phyloP scores from a whole-genome alignment of 2,329 filamentous ascomycete species.

The Fusarium praegraminearum region DNA sequence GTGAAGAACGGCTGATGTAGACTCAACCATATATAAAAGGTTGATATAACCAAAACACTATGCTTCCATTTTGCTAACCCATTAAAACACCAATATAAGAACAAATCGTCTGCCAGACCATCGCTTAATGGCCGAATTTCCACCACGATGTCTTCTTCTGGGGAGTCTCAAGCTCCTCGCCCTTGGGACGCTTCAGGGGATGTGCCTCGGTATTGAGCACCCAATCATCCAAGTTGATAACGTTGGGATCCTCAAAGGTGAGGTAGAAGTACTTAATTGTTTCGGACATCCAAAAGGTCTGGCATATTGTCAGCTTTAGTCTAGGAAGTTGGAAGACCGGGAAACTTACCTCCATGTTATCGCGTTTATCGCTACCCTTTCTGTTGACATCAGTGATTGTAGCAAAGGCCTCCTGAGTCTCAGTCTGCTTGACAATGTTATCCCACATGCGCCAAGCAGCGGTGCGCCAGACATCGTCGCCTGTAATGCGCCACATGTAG shows the following conservation, averaged over 20 bases:
- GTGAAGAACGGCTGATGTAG: not conserved
- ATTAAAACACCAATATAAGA: slow-evolving; percentile 15
- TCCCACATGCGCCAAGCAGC: slow-evolving; percentile 63
- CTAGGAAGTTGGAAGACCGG: not conserved
- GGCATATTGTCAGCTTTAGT: slow-evolving; percentile 27
- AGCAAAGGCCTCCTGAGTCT: slow-evolving; percentile 59
- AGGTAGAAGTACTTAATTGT: slow-evolving; percentile 84
- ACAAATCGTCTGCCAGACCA: not conserved
- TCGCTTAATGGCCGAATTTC: slow-evolving; percentile 26
- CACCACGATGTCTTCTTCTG: slow-evolving; percentile 31
- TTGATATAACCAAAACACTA: slow-evolving; percentile 14
- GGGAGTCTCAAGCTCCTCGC: slow-evolving; percentile 21
- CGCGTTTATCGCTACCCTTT: slow-evolving; percentile 54
- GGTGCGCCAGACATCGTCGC: slow-evolving; percentile 58
- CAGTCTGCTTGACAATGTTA: slow-evolving; percentile 56
- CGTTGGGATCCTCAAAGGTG: slow-evolving; percentile 72
- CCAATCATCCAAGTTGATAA: slow-evolving; percentile 77
- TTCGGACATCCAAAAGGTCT: slow-evolving; percentile 79
- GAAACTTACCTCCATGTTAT: slow-evolving; percentile 71
- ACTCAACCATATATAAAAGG: not conserved
- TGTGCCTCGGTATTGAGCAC: slow-evolving; percentile 72
- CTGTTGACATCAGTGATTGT: slow-evolving; percentile 54
- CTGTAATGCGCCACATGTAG: slow-evolving; percentile 64
- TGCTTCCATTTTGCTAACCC: not conserved
- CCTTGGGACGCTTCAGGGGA: slow-evolving; percentile 56